These are phyloP conservation scores for Pyrenophora graminea DNA, from an alignment of 2,329 filamentous ascomycete species.

Conservation along the genomic window DNA sequence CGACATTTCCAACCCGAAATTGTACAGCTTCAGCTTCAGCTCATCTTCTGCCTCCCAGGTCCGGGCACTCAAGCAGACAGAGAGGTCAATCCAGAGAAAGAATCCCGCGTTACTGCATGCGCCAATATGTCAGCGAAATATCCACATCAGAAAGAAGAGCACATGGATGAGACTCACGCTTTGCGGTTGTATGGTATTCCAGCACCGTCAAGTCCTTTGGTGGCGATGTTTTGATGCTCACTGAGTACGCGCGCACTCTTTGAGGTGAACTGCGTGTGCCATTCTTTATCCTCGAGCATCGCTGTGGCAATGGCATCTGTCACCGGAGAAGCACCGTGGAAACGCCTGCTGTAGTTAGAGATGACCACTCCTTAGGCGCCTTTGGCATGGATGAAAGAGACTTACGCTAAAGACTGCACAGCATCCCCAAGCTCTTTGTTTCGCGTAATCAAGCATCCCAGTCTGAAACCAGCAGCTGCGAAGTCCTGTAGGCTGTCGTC, in stretches of 20 bases:
- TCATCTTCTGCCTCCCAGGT: conserved; percentile 23
- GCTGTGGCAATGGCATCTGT: conserved; percentile 22
- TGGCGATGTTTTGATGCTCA: conserved; percentile 1
- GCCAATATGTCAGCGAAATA: not conserved
- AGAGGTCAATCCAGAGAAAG: conserved; percentile 60
- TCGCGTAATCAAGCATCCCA: conserved; percentile 25
- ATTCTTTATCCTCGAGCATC: conserved; percentile 27
- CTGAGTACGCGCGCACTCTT: not conserved
- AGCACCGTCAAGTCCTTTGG: not conserved
- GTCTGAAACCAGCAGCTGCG: conserved; percentile 55
- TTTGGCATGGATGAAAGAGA: not conserved
- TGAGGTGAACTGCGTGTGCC: conserved; percentile 8
- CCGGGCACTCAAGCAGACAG: conserved; percentile 14
- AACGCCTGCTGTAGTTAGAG: conserved; percentile 29
- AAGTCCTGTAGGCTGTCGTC: conserved; percentile 48
- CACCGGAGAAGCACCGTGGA: conserved; percentile 23
- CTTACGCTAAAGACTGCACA: conserved; percentile 34
- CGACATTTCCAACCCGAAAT: conserved; percentile 25
- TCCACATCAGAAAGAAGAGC: not conserved
- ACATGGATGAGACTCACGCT: conserved; percentile 1
- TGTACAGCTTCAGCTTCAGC: conserved; percentile 28
- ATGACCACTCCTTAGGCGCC: not conserved
- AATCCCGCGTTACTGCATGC: conserved; percentile 58
- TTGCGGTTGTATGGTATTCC: conserved; percentile 3
- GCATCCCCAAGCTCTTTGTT: conserved; percentile 24